These are phyloP conservation scores for Pichia ethanolica DNA, from an alignment of 805 yeast genomes.

Conservation along the genomic window DNA sequence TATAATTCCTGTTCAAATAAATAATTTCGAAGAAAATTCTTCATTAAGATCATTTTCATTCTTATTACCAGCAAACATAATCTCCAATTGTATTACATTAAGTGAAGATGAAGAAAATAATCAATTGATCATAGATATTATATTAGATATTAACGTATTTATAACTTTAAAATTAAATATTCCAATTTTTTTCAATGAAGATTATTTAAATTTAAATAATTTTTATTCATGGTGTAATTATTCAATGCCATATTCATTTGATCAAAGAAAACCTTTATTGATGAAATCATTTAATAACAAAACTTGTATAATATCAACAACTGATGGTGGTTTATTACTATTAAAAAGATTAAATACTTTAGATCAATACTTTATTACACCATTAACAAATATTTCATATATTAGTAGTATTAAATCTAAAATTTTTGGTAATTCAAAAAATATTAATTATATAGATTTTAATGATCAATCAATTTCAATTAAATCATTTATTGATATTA, in stretches of 20 bases:
- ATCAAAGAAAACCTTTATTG: conserved; percentile 47
- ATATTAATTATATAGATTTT: conserved; percentile 13
- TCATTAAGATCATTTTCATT: conserved; percentile 14
- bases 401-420: conserved; percentile 26
- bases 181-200: conserved; percentile 33
- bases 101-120: conserved; percentile 22
- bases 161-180: conserved; percentile 41
- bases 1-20: conserved; percentile 1
- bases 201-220: conserved; percentile 14
- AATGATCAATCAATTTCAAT: conserved; percentile 17
- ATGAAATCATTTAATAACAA: conserved; percentile 38
- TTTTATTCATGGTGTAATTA: conserved; percentile 57
- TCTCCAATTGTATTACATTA: conserved; percentile 32
- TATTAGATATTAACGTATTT: conserved; percentile 45
- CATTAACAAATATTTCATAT: conserved; percentile 50
- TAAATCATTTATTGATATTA: conserved; percentile 18
- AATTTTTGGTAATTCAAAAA: conserved; percentile 9
- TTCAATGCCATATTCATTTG: conserved; percentile 61
- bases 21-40: background rate
- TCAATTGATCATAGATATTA: conserved; percentile 41
- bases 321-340: conserved; percentile 73
- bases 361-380: conserved; percentile 17
- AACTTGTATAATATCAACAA: conserved; percentile 49
- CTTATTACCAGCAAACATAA: conserved; percentile 31
- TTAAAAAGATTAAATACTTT: conserved; percentile 29